Evolutionary conservation across 139 green algal species (phyloP).

Genomic region (Ettlia oleoabundans): DNA sequence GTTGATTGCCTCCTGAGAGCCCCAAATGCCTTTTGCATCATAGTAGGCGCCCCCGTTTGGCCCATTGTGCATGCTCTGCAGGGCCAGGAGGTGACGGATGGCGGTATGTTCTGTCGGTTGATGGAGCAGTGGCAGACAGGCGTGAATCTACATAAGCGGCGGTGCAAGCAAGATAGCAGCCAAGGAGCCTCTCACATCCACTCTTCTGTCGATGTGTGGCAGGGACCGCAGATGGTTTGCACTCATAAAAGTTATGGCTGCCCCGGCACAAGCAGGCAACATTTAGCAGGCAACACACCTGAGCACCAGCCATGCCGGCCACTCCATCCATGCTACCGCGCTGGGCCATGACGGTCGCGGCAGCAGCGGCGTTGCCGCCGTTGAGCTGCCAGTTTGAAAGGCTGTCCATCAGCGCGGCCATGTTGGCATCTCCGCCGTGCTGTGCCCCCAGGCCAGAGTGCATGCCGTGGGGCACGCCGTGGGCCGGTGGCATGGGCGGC

Average conservation of each 20-base stretch:
- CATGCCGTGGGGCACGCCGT: slow-evolving; percentile 13
- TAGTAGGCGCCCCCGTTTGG: not conserved
- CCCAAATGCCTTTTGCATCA: slow-evolving; percentile 26
- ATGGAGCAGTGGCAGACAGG: too few species aligned
- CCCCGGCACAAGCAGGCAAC: too few species aligned
- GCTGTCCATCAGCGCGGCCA: slow-evolving; percentile 25
- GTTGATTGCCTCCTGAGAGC: slow-evolving; percentile 25
- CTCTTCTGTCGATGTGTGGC: not conserved
- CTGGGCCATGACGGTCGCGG: not conserved
- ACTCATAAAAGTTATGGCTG: too few species aligned
- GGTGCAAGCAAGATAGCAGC: not conserved
- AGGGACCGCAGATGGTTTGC: too few species aligned
- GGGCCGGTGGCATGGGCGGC: not conserved
- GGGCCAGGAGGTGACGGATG: too few species aligned
- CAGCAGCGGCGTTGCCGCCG: not conserved
- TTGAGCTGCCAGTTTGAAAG: slow-evolving; percentile 28
- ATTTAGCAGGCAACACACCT: too few species aligned
- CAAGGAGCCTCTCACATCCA: too few species aligned
- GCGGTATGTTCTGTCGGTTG: too few species aligned
- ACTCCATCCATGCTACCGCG: slow-evolving; percentile 25
- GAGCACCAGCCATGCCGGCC: slow-evolving; percentile 15
- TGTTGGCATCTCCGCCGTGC: slow-evolving; percentile 18
- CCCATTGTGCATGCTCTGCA: slow-evolving; percentile 12
- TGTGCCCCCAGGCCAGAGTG: slow-evolving; percentile 21
- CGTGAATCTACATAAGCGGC: not conserved